Percentiles rank a stretch among this genome's conserved stretches.
Evolutionary conservation across 352 stramenopile species (phyloP).

Genomic region (Pythium oligandrum): DNA sequence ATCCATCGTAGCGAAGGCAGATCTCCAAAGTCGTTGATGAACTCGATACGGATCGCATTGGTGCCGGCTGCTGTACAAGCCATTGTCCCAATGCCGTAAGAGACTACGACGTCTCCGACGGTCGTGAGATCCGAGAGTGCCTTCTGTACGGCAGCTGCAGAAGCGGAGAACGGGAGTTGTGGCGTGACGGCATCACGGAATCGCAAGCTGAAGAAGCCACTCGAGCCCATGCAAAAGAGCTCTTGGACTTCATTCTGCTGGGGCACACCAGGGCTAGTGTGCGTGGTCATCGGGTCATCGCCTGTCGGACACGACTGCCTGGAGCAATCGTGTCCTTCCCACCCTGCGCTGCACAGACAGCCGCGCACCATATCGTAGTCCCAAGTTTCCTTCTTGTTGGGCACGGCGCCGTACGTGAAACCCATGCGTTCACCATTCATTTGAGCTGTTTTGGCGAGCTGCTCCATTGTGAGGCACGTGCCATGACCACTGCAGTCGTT

Average conservation of each 20-base stretch:
- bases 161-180: constrained; percentile 44
- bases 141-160: constrained; percentile 17
- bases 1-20: constrained; percentile 58
- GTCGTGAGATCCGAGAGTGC: constrained; percentile 39
- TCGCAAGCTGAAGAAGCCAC: constrained; percentile 60
- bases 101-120: constrained; percentile 43
- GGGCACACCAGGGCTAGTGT: constrained; percentile 16
- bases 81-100: constrained; percentile 26
- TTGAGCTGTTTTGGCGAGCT: constrained; percentile 46
- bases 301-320: constrained; percentile 83
- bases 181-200: constrained; percentile 66
- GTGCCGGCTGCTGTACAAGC: constrained; percentile 39
- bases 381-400: constrained; percentile 86
- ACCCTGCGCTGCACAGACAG: constrained; percentile 85
- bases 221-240: constrained; percentile 55
- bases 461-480: constrained; percentile 77
- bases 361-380: constrained; percentile 85
- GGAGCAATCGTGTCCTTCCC: constrained; percentile 87
- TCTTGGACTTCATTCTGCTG: constrained; percentile 83
- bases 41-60: constrained; percentile 65
- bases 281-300: constrained; percentile 82
- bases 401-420: constrained; percentile 58
- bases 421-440: constrained; percentile 53
- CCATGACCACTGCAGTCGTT: constrained; percentile 80
- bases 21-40: constrained; percentile 60